Evolutionary conservation across 2,329 filamentous ascomycete genomes (phyloP).

Genomic region (Alternaria sp.): DNA sequence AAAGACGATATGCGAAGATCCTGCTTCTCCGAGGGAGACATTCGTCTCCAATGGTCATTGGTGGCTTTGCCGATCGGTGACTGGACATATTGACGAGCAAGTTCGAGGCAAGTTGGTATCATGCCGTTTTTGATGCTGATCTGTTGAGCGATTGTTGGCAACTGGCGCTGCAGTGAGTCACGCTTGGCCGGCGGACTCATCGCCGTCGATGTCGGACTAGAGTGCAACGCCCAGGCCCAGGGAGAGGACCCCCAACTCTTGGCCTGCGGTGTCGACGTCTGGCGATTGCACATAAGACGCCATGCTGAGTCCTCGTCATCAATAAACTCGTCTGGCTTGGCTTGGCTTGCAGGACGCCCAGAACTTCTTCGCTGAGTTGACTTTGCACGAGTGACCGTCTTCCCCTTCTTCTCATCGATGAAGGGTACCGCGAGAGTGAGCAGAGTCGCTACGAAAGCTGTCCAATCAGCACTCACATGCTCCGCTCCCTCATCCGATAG

Average conservation of each 20-base stretch:
- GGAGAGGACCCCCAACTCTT: conserved; percentile 42
- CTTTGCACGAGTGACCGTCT: conserved; percentile 24
- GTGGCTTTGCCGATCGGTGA: conserved; percentile 44
- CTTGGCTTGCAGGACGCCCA: conserved; percentile 31
- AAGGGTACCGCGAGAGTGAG: conserved; percentile 49
- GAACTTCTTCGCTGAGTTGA: conserved; percentile 30
- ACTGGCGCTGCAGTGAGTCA: conserved; percentile 16
- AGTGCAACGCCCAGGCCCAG: conserved; percentile 45
- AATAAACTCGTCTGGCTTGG: conserved; percentile 29
- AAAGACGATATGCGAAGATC: conserved; percentile 60
- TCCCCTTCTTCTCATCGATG: conserved; percentile 38
- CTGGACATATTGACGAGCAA: conserved; percentile 44
- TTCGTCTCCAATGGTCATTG: conserved; percentile 62
- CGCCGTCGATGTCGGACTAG: conserved; percentile 27
- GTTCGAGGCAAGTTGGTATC: conserved; percentile 36
- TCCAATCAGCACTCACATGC: conserved; percentile 40
- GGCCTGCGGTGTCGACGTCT: conserved; percentile 28
- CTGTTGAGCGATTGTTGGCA: conserved; percentile 31
- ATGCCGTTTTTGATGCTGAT: conserved; percentile 36
- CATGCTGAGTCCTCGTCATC: conserved; percentile 40
- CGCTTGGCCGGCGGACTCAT: conserved; percentile 34
- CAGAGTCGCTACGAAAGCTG: conserved; percentile 50
- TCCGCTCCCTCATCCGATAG: conserved; percentile 18
- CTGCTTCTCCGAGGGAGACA: conserved; percentile 51
- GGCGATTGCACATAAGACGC: conserved; percentile 43